Conservation (phyloP, 345 rosid species). For the Streptanthus diversifolius region DNA sequence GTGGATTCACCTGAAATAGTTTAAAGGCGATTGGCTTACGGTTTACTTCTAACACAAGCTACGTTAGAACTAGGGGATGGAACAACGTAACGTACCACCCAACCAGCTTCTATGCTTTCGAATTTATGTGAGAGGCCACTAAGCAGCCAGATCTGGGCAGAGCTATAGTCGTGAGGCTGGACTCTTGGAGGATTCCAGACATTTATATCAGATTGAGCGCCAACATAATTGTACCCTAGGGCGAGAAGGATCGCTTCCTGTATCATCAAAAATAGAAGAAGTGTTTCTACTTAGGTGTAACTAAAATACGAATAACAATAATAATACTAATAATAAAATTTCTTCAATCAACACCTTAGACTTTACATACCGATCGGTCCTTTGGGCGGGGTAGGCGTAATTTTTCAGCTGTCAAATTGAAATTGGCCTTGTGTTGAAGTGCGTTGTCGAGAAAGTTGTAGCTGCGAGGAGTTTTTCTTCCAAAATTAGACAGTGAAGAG, state of each 20-base stretch:
- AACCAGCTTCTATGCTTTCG: conserved; percentile 50
- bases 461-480: conserved; percentile 25
- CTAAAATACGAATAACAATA: too few relatives aligned
- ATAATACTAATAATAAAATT: background rate
- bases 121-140: conserved; percentile 25
- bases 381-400: background rate
- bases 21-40: background rate
- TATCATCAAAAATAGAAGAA: background rate
- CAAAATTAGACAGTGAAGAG: conserved; percentile 29
- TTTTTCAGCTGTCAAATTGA: background rate
- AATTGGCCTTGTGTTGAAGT: background rate
- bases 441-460: conserved; percentile 7
- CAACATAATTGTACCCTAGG: conserved; percentile 36
- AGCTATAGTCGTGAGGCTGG: conserved; percentile 27
- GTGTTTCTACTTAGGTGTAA: background rate
- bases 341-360: background rate
- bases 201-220: conserved; percentile 45
- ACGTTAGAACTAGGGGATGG: background rate
- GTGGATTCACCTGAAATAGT: conserved; percentile 32
- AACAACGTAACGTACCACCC: conserved; percentile 40
- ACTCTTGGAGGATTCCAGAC: conserved; percentile 46
- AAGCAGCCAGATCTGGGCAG: conserved; percentile 47
- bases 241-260: conserved; percentile 36
- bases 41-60: background rate
- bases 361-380: background rate